These are phyloP conservation scores for Eremomyces bilateralis DNA, from an alignment of 495 filamentous ascomycete genomes.

Conservation along the genomic window DNA sequence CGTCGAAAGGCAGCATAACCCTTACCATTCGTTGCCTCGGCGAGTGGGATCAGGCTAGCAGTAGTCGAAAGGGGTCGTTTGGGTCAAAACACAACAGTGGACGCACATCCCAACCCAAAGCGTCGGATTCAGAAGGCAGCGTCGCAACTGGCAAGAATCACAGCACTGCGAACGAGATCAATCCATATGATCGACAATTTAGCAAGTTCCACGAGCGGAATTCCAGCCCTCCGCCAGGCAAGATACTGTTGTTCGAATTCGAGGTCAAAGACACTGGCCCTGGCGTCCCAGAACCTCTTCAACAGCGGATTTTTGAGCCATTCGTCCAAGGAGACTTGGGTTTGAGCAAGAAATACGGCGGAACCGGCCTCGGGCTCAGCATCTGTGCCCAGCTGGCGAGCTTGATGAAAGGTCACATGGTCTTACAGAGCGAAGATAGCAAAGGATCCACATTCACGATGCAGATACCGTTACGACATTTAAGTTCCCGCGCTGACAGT, in stretches of 20 bases:
- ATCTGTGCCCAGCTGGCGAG: constrained; percentile 72
- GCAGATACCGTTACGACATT: constrained; percentile 60
- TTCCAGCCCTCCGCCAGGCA: constrained; percentile 27
- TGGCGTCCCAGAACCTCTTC: constrained; percentile 60
- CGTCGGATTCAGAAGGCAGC: background rate
- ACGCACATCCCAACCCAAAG: constrained; percentile 6
- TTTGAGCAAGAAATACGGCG: constrained; percentile 73
- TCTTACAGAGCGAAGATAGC: constrained; percentile 48
- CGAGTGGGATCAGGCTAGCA: constrained; percentile 21
- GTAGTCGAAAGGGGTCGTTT: constrained; percentile 10
- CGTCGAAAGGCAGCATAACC: constrained; percentile 46
- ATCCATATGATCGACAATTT: constrained; percentile 7
- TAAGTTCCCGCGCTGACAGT: constrained; percentile 40
- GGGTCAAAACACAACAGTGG: constrained; percentile 6
- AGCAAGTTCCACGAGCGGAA: background rate
- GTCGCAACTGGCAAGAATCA: constrained; percentile 4
- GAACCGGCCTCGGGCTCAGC: constrained; percentile 74
- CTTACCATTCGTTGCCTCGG: constrained; percentile 53
- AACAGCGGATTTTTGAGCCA: constrained; percentile 71
- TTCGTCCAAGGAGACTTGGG: constrained; percentile 84
- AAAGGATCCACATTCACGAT: constrained; percentile 66
- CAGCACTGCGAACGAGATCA: constrained; percentile 17
- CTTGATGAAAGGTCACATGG: constrained; percentile 61
- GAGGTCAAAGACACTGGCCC: constrained; percentile 79
- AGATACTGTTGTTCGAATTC: constrained; percentile 51